phyloP scores from a whole-genome alignment of 139 green algal genomes.

The Chlorella sp. region DNA sequence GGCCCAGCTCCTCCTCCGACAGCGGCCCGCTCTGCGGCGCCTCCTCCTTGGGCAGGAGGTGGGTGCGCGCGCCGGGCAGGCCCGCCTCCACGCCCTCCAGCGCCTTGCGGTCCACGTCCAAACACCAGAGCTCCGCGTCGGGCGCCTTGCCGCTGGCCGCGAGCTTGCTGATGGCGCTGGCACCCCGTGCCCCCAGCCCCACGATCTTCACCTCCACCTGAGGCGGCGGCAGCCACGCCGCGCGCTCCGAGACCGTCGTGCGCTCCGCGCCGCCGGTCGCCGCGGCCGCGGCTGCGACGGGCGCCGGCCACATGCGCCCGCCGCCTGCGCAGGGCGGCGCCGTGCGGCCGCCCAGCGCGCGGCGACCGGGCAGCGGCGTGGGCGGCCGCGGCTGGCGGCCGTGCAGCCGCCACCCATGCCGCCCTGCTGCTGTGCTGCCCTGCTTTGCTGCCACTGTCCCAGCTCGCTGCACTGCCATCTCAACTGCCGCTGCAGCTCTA shows the following conservation, averaged over 20 bases:
- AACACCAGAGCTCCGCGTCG: conserved; percentile 42
- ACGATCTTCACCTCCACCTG: conserved; percentile 55
- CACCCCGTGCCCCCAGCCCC: conserved; percentile 64
- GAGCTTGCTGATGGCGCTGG: conserved; percentile 60
- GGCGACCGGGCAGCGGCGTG: not conserved
- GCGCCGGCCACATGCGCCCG: not conserved
- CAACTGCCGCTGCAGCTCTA: too few species aligned
- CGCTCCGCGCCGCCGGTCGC: not conserved
- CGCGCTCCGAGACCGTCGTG: conserved; percentile 9
- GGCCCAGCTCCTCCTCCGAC: conserved; percentile 18
- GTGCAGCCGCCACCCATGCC: not conserved
- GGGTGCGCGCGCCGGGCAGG: conserved; percentile 10
- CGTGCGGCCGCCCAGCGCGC: not conserved
- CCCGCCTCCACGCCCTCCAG: conserved; percentile 33
- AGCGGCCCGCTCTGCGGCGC: conserved; percentile 11
- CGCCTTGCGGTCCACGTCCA: conserved; percentile 46
- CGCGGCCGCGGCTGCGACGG: not conserved
- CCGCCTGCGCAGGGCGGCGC: too few species aligned
- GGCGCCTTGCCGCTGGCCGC: conserved; percentile 24
- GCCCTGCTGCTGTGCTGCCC: not conserved
- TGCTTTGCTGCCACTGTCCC: too few species aligned
- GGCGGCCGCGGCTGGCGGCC: not conserved
- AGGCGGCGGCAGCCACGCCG: conserved; percentile 1
- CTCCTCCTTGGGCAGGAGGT: conserved; percentile 44
- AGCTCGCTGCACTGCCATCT: too few species aligned